These are phyloP conservation scores for Fusarium verrucosum DNA, from an alignment of 2,329 filamentous ascomycete genomes.

Conservation along the genomic window DNA sequence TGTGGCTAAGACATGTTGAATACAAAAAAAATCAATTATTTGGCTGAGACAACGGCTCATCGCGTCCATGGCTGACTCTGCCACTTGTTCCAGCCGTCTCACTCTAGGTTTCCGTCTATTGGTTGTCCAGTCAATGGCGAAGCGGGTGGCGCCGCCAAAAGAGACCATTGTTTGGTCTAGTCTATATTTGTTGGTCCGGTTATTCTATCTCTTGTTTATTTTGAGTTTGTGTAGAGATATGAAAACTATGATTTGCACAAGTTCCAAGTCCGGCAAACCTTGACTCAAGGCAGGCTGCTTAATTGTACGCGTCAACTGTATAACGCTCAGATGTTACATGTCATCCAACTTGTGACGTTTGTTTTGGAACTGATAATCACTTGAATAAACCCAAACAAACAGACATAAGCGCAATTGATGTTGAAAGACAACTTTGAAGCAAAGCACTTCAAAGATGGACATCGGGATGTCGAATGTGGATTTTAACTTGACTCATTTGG, in stretches of 20 bases:
- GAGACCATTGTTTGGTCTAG: conserved; percentile 2
- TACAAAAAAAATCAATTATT: not conserved
- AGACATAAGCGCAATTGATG: too few relatives aligned
- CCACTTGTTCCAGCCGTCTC: not conserved
- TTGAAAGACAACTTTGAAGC: too few relatives aligned
- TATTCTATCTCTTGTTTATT: not conserved
- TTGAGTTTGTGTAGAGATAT: not conserved
- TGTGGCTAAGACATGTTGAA: conserved; percentile 6
- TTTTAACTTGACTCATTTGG: too few relatives aligned
- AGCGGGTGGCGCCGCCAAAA: conserved; percentile 20
- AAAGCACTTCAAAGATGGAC: too few relatives aligned
- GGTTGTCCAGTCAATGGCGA: conserved; percentile 1
- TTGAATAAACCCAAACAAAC: too few relatives aligned
- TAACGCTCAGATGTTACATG: too few relatives aligned
- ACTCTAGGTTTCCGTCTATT: not conserved
- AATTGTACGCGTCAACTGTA: too few relatives aligned
- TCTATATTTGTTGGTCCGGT: not conserved
- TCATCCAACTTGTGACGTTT: too few relatives aligned
- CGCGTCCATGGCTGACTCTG: not conserved
- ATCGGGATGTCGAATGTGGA: too few relatives aligned
- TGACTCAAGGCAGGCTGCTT: not conserved
- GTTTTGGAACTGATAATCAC: too few relatives aligned
- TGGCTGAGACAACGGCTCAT: conserved; percentile 14
- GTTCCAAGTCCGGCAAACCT: not conserved
- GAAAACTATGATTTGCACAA: not conserved